phyloP scores from a whole-genome alignment of 2,329 filamentous ascomycete genomes.

The Claviceps sp. region DNA sequence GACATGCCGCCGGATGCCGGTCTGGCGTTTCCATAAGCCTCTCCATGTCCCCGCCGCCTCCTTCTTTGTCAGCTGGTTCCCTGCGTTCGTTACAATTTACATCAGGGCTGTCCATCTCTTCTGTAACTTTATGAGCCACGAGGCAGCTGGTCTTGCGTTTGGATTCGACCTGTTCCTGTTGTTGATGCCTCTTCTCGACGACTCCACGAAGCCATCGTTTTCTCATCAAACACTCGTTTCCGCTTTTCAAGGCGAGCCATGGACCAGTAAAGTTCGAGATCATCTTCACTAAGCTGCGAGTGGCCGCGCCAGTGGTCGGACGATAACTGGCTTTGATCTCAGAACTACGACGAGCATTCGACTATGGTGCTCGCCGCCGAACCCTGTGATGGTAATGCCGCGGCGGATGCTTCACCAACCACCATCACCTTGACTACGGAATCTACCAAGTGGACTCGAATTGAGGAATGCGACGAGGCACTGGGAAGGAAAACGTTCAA shows the following conservation, averaged over 20 bases:
- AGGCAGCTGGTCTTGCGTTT: neutral
- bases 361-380: conserved; percentile 1
- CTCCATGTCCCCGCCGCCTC: neutral
- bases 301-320: too few species aligned
- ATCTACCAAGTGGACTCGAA: conserved; percentile 1
- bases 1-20: neutral
- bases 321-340: neutral
- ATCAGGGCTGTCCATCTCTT: neutral
- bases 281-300: neutral
- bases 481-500: neutral
- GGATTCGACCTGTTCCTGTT: neutral
- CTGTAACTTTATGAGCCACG: neutral
- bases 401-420: neutral
- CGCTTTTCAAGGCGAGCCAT: neutral
- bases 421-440: neutral
- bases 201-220: neutral
- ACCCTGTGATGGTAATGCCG: neutral
- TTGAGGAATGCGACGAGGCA: neutral
- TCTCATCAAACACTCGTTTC: neutral
- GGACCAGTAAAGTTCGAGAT: neutral
- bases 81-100: neutral
- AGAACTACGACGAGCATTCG: neutral
- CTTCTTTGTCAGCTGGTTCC: neutral
- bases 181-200: neutral
- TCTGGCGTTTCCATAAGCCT: neutral